phyloP scores from a whole-genome alignment of 2,329 filamentous ascomycete genomes.

The Metarhizium anisopliae region DNA sequence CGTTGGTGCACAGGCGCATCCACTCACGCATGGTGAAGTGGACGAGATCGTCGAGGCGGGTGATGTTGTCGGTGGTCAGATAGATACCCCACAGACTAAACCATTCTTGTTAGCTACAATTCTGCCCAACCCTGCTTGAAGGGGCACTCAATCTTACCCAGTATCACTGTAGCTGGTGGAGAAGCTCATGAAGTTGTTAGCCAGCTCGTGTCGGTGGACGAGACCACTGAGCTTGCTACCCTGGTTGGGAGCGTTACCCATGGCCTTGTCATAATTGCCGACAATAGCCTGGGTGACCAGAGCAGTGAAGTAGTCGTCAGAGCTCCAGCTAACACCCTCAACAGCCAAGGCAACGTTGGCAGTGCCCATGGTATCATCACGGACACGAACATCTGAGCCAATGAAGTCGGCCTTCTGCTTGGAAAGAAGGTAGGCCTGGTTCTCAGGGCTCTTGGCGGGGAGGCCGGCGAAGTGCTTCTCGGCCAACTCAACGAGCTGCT shows the following conservation, averaged over 20 bases:
- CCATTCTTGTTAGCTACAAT: constrained; percentile 13
- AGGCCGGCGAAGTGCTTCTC: constrained; percentile 89
- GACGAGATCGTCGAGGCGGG: constrained; percentile 84
- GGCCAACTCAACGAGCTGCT: constrained; percentile 88
- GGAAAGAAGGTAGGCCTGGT: constrained; percentile 64
- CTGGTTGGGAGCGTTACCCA: constrained; percentile 94
- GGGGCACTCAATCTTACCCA: constrained; percentile 54
- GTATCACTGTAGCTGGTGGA: constrained; percentile 99
- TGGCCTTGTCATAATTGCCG: constrained; percentile 98
- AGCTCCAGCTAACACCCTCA: constrained; percentile 99
- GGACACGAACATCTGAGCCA: constrained; percentile 89
- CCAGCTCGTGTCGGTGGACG: constrained; percentile 87
- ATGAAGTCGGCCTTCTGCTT: constrained; percentile 92
- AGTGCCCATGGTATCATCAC: constrained; percentile 91
- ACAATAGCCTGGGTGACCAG: constrained; percentile 97
- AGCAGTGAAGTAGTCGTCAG: constrained; percentile 97
- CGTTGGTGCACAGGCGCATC: constrained; percentile 86
- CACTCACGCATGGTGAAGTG: constrained; percentile 98
- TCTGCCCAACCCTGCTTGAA: neutral
- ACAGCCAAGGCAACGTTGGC: constrained; percentile 98
- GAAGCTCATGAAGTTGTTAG: constrained; percentile 99
- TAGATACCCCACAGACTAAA: constrained; percentile 98
- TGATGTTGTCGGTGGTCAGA: constrained; percentile 84
- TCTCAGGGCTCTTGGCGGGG: constrained; percentile 65
- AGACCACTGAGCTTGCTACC: constrained; percentile 96